phyloP scores from a whole-genome alignment of 2,329 filamentous ascomycete species.

The Colletotrichum chrysophilum region DNA sequence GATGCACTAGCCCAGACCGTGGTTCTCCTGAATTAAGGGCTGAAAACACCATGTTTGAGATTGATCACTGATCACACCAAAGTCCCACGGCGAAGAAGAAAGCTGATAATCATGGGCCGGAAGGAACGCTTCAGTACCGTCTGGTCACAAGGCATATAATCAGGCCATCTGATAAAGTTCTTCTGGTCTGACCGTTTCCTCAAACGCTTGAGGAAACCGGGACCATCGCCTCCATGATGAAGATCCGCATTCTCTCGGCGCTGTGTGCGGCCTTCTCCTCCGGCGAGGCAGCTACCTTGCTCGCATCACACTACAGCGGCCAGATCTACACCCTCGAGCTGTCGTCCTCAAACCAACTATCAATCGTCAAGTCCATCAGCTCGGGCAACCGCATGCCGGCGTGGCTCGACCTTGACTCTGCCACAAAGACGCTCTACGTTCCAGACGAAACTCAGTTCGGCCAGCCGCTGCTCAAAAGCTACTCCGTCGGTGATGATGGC shows the following conservation, averaged over 20 bases:
- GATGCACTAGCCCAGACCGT: background rate
- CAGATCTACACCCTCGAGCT: conserved; percentile 41
- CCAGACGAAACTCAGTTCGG: conserved; percentile 42
- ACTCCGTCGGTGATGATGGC: conserved; percentile 35
- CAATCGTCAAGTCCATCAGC: conserved; percentile 28
- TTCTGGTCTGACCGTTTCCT: background rate
- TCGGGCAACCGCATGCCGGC: conserved; percentile 41
- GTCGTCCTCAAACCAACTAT: conserved; percentile 30
- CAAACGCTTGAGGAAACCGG: background rate
- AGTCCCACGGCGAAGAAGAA: background rate
- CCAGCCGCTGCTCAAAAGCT: conserved; percentile 38
- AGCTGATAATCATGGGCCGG: background rate
- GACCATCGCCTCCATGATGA: background rate
- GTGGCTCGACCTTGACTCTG: conserved; percentile 41
- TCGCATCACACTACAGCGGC: conserved; percentile 45
- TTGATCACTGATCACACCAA: background rate
- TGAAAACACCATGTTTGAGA: background rate
- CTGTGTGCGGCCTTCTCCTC: background rate
- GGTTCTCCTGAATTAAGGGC: background rate
- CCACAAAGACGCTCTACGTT: conserved; percentile 35
- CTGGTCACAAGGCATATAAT: background rate
- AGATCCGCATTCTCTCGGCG: background rate
- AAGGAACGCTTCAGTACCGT: background rate
- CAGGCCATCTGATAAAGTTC: background rate
- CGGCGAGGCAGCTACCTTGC: conserved; percentile 27